Percentiles rank a stretch among this genome's conserved stretches.
Conservation (phyloP, 2,329 filamentous ascomycete genomes). For the Monilinia laxa region DNA sequence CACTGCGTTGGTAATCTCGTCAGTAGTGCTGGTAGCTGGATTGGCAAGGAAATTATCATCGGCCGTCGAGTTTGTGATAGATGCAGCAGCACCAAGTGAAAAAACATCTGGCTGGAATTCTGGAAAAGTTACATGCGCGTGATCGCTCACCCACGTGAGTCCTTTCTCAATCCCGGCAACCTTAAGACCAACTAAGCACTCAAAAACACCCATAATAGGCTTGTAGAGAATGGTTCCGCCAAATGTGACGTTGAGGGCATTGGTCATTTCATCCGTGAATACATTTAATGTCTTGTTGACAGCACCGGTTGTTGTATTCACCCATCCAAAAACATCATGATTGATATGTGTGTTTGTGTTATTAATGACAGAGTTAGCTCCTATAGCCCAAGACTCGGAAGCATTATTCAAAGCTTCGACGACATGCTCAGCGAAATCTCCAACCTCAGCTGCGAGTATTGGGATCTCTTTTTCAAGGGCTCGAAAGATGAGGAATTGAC, state of each 20-base stretch:
- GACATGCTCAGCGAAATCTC: slow-evolving; percentile 64
- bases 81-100: slow-evolving; percentile 69
- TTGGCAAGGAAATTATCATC: slow-evolving; percentile 74
- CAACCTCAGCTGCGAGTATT: slow-evolving; percentile 61
- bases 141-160: slow-evolving; percentile 88
- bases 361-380: slow-evolving; percentile 61
- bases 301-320: slow-evolving; percentile 76
- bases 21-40: slow-evolving; percentile 68
- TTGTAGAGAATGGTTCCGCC: slow-evolving; percentile 77
- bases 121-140: slow-evolving; percentile 82
- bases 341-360: slow-evolving; percentile 73
- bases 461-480: slow-evolving; percentile 64
- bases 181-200: slow-evolving; percentile 87
- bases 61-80: slow-evolving; percentile 56
- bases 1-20: slow-evolving; percentile 79
- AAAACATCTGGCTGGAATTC: slow-evolving; percentile 77
- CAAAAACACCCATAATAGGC: slow-evolving; percentile 75
- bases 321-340: slow-evolving; percentile 80
- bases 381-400: slow-evolving; percentile 62
- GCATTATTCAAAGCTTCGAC: slow-evolving; percentile 62
- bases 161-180: slow-evolving; percentile 80
- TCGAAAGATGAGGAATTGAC: slow-evolving; percentile 65
- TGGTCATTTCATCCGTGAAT: slow-evolving; percentile 76
- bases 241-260: slow-evolving; percentile 73
- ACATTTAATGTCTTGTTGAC: slow-evolving; percentile 82